A percentile compares a stretch with the other conserved stretches of the same genome.
phyloP scores from a whole-genome alignment of 75 land plant genomes.

The Ceratopteris richardii region DNA sequence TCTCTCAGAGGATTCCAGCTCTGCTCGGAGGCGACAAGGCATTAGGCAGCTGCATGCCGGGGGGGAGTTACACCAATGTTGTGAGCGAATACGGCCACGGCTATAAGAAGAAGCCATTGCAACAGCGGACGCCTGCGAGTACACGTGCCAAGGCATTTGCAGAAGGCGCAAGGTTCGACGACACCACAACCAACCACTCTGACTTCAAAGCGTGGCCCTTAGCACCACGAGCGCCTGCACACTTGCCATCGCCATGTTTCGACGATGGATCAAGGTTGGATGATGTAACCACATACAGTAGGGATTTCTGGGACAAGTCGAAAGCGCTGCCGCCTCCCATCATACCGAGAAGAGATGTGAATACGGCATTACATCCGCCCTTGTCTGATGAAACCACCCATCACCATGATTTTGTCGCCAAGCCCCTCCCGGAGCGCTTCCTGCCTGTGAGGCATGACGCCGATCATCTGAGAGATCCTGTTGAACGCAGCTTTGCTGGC shows the following conservation, averaged over 20 bases:
- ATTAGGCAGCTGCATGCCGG: not conserved
- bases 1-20: not conserved
- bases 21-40: not conserved
- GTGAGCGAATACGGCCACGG: not conserved
- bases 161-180: not conserved
- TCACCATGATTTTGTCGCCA: not conserved
- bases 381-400: slow-evolving; percentile 4
- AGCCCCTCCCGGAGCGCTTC: not conserved
- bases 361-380: not conserved
- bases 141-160: not conserved
- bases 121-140: not conserved
- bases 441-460: not conserved
- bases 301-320: not conserved
- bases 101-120: not conserved
- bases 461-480: not conserved
- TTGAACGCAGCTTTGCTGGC: not conserved
- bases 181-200: slow-evolving; percentile 1
- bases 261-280: not conserved
- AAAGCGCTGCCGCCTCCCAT: not conserved
- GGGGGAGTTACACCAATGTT: not conserved
- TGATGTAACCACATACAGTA: not conserved
- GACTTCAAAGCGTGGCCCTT: slow-evolving; percentile 3
- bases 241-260: not conserved
- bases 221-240: not conserved
- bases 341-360: not conserved